Evolutionary conservation across 495 filamentous ascomycete species (phyloP), one percentile per base, ranked within the genome.

Genomic region (Penicillium egyptiacum): DNA sequence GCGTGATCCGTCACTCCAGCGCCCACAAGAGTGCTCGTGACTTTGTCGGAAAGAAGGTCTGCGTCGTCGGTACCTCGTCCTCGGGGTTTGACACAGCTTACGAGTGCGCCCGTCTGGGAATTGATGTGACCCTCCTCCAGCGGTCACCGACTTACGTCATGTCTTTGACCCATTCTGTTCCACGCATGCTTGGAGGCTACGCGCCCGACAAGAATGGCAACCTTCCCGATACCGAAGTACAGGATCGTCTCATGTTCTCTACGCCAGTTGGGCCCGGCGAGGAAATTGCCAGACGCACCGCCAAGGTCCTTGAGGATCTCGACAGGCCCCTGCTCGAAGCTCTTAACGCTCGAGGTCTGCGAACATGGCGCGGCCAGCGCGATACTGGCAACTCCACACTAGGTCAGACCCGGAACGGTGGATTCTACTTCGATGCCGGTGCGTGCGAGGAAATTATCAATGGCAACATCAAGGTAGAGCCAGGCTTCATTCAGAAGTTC

Each of bases 61-160:
- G 89, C 23, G 79, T 91, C 3, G 79, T 91, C 9, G 88, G 88
- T 4, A 84, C 81, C 50, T 87, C 87, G 68, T 90, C 88, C 64
- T 88, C 85, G 2, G 80, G 77, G 17, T 83, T 89, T 61, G 88
- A 91, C 62, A 91, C 90, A 57, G 83, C 85, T 31, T 84, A 82
- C 67, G 86, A 90, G 57, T 60, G 58, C 20, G 58, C 58, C 19
- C 81, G 85, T 20, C 87, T 88, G 5, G 58, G 58, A 31, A 84
- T 86, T 55, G 75, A 85, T 42, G 85, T 89, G 20, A 90, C 88
- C 20, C 79, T 91, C 57, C 68, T 91, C 14, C 88, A 91, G 69
- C 80, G 88, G 17, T 84, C 83, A 0, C 80, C 80, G 12, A 90
- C 88, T 0, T 82, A 77, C 53, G 84, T 91, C 31, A 71, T 89